These are phyloP conservation scores for Kwoniella botswanensis DNA, from an alignment of 768 basidiomycete species.

Conservation along the genomic window DNA sequence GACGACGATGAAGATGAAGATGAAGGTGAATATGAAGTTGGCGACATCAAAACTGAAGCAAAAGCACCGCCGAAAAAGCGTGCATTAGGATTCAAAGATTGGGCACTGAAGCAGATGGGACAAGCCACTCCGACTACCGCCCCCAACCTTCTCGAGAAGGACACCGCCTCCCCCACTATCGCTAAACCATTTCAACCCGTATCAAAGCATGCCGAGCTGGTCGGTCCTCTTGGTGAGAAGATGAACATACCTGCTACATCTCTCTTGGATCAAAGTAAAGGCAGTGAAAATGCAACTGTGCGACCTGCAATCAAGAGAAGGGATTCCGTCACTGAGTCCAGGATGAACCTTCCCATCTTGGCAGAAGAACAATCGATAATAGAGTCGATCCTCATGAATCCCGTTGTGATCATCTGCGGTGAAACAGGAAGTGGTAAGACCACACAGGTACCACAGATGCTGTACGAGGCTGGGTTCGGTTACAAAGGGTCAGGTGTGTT, in stretches of 20 bases:
- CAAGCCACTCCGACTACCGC: slow-evolving; percentile 48
- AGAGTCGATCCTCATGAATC: slow-evolving; percentile 84
- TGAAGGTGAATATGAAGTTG: slow-evolving; percentile 32
- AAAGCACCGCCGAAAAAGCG: slow-evolving; percentile 43
- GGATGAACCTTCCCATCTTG: slow-evolving; percentile 82
- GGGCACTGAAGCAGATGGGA: slow-evolving; percentile 79
- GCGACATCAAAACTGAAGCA: slow-evolving; percentile 39
- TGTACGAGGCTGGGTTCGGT: slow-evolving; percentile 97
- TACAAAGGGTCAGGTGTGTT: slow-evolving; percentile 74
- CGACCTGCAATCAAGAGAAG: slow-evolving; percentile 66
- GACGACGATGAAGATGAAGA: slow-evolving; percentile 36
- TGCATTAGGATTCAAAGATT: slow-evolving; percentile 75
- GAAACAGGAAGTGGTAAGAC: slow-evolving; percentile 99
- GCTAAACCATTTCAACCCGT: slow-evolving; percentile 19
- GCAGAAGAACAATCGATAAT: slow-evolving; percentile 93
- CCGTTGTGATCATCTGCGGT: slow-evolving; percentile 84
- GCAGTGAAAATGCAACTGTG: slow-evolving; percentile 21
- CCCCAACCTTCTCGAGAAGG: slow-evolving; percentile 17
- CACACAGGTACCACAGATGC: slow-evolving; percentile 95
- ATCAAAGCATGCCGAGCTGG: slow-evolving; percentile 31
- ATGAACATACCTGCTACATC: slow-evolving; percentile 63
- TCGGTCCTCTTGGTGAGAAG: slow-evolving; percentile 81
- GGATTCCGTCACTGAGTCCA: slow-evolving; percentile 72
- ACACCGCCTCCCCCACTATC: slow-evolving; percentile 45
- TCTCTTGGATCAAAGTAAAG: slow-evolving; percentile 41